Evolutionary conservation across 164 flowering plant genomes (phyloP).

Genomic region (Dillenia turbinata): DNA sequence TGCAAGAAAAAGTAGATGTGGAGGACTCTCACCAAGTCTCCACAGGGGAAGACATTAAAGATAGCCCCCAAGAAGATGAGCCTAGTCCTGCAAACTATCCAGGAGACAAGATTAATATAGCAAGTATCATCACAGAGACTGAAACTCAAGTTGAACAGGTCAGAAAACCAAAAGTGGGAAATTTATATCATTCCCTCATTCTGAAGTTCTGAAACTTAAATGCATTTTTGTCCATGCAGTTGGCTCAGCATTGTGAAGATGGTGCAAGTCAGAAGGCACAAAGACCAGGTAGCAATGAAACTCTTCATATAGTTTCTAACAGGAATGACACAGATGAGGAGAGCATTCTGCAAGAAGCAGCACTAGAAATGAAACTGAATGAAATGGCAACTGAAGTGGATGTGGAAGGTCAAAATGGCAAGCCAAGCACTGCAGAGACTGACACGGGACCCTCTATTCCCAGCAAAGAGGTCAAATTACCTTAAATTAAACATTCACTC

Average conservation of each 20-base stretch:
- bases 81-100: slow-evolving; percentile 12
- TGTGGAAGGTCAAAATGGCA: slow-evolving; percentile 1
- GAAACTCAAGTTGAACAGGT: slow-evolving; percentile 20
- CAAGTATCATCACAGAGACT: neutral
- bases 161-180: neutral
- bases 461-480: slow-evolving; percentile 17
- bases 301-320: slow-evolving; percentile 2
- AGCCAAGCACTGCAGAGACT: slow-evolving; percentile 1
- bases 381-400: neutral
- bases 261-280: slow-evolving; percentile 3
- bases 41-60: slow-evolving; percentile 12
- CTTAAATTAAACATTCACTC: neutral
- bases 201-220: no score
- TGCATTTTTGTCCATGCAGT: slow-evolving; percentile 15
- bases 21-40: slow-evolving; percentile 12
- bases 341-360: slow-evolving; percentile 6
- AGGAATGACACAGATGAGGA: slow-evolving; percentile 6
- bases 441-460: neutral
- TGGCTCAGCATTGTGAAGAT: slow-evolving; percentile 10
- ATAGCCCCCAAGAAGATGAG: slow-evolving; percentile 15
- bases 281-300: slow-evolving; percentile 10
- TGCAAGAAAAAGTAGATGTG: slow-evolving; percentile 15
- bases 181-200: no score
- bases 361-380: slow-evolving; percentile 1
- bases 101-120: slow-evolving; percentile 6